These are phyloP conservation scores for Sclerotinia sclerotiorum DNA, from an alignment of 2,329 filamentous ascomycete genomes.

Conservation along the genomic window DNA sequence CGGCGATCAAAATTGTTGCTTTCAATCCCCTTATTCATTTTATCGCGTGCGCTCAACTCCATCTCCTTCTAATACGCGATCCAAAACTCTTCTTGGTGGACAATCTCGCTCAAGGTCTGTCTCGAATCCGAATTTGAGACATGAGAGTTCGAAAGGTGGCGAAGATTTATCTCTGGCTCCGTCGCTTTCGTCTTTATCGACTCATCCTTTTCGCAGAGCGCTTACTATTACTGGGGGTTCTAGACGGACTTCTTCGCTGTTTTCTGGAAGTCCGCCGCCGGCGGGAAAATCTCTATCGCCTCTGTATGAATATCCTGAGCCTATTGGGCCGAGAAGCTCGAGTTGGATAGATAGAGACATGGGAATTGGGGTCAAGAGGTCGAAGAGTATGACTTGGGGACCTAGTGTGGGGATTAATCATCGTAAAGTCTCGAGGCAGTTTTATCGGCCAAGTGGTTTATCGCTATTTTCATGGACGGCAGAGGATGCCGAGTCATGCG, in stretches of 20 bases:
- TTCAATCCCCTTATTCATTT: conserved; percentile 10
- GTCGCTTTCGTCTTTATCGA: background rate
- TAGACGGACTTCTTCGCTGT: background rate
- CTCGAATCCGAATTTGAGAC: conserved; percentile 11
- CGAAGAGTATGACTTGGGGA: background rate
- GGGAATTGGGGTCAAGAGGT: background rate
- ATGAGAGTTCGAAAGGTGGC: background rate
- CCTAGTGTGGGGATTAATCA: background rate
- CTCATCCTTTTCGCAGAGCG: background rate
- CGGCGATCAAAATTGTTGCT: conserved; percentile 18
- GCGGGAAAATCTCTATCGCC: background rate
- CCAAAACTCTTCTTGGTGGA: background rate
- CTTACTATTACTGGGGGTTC: background rate
- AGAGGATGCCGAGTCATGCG: background rate
- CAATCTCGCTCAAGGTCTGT: background rate
- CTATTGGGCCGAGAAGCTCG: conserved; percentile 9
- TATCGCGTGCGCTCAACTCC: background rate
- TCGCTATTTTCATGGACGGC: conserved; percentile 14
- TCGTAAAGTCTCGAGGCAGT: background rate
- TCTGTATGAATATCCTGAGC: conserved; percentile 10
- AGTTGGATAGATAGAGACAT: background rate
- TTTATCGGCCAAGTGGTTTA: background rate
- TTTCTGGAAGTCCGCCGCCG: background rate
- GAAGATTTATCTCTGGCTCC: background rate
- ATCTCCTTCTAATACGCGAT: background rate